Base-by-base conservation (phyloP, 164 flowering plant genomes). In the Sedum album region DNA sequence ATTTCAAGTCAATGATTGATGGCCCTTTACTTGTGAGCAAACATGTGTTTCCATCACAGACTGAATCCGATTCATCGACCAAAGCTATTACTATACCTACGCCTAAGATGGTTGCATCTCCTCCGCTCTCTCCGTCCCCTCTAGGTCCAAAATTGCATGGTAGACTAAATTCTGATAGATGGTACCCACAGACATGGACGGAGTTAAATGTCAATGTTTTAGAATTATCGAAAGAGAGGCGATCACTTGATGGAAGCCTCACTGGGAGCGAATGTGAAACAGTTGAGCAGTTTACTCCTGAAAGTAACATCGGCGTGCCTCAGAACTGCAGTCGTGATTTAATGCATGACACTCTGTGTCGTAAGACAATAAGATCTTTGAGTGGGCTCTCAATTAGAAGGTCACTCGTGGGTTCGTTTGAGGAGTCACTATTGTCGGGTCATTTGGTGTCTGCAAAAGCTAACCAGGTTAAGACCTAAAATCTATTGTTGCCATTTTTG, bases 381-480 rank as follows among this genome's bases (percentile, higher is more conserved):
- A 82, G 86, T 79, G 86, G 80, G 60, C 83, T 73, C 31, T 75
- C 87, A 30, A 83, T 85, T 38, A 76, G 91, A 72, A 86, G 97
- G 74, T 89, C 98, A 17, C 83, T 93, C 83, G 92, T 93, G 76
- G 98, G 98, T 76, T 93, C 98, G 11, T 93, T 93, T 78, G 98
- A 93, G 80, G 98, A 93, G 72, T 93, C 96, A 65, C 76, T 93
- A 11, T 75, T 93, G 74, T 90, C 98, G 68, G 98, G 98, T 68
- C 85, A 92, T 18, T 80, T 88, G 31, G 72, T 83, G 36, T 83
- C 80, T 67, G 84, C 88, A 69, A 86, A 78, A 68, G 70, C 55
- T 65, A 71, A 76, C 71, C 85, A 88, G 97, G 98, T 93, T 68
- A 25, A 79, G 62, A 28, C 33, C 62, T 20, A 30, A 14, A 26